Conservation (phyloP, 1,284 basidiomycete species). For the Malassezia brasiliensis region DNA sequence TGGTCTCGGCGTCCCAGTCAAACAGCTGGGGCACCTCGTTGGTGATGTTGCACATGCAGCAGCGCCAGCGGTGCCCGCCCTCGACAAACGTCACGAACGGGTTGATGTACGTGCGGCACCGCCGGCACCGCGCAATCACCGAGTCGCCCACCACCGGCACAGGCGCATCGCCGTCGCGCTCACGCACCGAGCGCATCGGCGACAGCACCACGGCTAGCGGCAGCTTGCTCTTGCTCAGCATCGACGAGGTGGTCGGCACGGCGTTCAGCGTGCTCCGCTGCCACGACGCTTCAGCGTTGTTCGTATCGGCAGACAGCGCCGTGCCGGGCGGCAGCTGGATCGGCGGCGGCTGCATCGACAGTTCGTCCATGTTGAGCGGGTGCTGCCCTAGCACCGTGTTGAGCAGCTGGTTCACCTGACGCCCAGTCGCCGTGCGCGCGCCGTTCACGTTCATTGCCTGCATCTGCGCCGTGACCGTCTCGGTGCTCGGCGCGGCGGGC, state of each 20-base stretch:
- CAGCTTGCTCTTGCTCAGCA: conserved; percentile 84
- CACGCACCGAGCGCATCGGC: conserved; percentile 71
- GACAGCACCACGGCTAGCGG: conserved; percentile 83
- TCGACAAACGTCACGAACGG: conserved; percentile 98
- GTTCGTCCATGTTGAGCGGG: conserved; percentile 66
- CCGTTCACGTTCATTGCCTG: conserved; percentile 66
- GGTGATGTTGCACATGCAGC: conserved; percentile 96
- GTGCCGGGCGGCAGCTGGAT: conserved; percentile 75
- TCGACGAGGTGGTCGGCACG: conserved; percentile 81
- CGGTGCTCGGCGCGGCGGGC: conserved; percentile 37
- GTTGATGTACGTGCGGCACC: conserved; percentile 97
- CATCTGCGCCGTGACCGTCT: conserved; percentile 57
- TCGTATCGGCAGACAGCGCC: conserved; percentile 69
- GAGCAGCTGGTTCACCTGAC: conserved; percentile 9
- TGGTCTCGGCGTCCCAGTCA: conserved; percentile 90
- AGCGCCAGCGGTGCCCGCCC: conserved; percentile 96
- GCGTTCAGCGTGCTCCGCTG: conserved; percentile 86
- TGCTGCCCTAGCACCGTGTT: conserved; percentile 26
- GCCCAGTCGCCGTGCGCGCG: conserved; percentile 19
- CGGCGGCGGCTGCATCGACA: conserved; percentile 72
- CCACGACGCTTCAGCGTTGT: conserved; percentile 82
- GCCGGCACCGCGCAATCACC: conserved; percentile 90
- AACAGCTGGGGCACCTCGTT: conserved; percentile 98
- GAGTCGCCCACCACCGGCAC: conserved; percentile 86
- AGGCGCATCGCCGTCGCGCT: conserved; percentile 55